Base-by-base conservation (phyloP, 2,329 filamentous ascomycete genomes). In the Elsinoe australis region DNA sequence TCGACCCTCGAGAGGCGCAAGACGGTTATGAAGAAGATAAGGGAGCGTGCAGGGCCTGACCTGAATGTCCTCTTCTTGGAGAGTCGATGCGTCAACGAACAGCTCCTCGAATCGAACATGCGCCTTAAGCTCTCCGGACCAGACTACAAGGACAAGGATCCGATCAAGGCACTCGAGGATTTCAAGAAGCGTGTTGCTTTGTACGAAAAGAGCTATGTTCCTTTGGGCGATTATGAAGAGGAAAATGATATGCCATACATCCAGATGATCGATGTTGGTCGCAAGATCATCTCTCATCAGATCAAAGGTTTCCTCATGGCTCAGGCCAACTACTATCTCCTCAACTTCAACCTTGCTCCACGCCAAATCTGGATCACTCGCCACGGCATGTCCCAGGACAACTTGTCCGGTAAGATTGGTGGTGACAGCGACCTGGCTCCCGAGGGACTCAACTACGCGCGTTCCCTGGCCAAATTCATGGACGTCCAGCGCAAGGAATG, bases 311-410 rank as follows among this genome's bases (percentile, higher is more conserved):
- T 98, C 65, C 74, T 98, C 41, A 88, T 88, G 50, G 86, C 85
- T 31, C 87, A 92, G 53, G 92, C 94, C 49, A 88, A 92, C 49
- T 94, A 89, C 55, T 98, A 96, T 60, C 75, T 98, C 7, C 84
- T 92, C 36, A 96, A 94, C 58, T 98, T 98, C 74, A 96, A 98
- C 59, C 76, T 98, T 12, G 87, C 90, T 0, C 89, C 92, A 0
- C 78, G 92, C 48, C 90, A 95, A 65, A 96, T 98, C 52, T 98
- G 92, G 92, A 94, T 98, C 61, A 96, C 92, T 1, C 76, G 92
- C 44, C 92, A 96, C 61, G 92, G 92, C 33, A 86, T 95, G 66
- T 95, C 88, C 49, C 64, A 79, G 52, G 92, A 98, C 64, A 95
- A 98, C 61, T 75, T 85, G 50, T 74, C 80, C 2, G 88, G 89